Conservation (phyloP, 2,329 filamentous ascomycete genomes). For the Verticillium alfalfae region DNA sequence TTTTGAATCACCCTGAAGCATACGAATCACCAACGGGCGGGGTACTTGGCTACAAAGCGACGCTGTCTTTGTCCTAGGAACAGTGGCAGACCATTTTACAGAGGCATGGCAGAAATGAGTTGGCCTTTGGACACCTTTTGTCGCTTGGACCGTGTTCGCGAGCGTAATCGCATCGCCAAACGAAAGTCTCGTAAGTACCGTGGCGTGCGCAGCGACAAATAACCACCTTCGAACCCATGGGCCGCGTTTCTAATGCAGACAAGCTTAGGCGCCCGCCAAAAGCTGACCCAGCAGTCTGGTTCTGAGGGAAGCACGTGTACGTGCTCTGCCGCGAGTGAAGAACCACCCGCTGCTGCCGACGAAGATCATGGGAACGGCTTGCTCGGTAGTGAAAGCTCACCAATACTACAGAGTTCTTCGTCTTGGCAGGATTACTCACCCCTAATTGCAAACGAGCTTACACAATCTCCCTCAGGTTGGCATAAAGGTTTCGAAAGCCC, state of each 20-base stretch:
- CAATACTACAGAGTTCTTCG: too few relatives aligned
- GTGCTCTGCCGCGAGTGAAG: not conserved
- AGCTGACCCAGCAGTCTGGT: not conserved
- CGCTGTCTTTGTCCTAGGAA: not conserved
- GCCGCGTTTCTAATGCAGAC: not conserved
- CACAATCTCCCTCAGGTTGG: too few relatives aligned
- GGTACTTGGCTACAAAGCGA: too few relatives aligned
- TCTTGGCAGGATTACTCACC: too few relatives aligned
- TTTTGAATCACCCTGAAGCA: too few relatives aligned
- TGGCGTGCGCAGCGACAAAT: not conserved
- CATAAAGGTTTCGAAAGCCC: too few relatives aligned
- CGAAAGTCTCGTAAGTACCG: not conserved
- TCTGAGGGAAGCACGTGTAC: not conserved
- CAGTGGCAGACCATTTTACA: not conserved
- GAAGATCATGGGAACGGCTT: not conserved
- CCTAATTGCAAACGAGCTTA: too few relatives aligned
- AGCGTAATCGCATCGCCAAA: not conserved
- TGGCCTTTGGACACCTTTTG: not conserved
- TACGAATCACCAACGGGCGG: too few relatives aligned
- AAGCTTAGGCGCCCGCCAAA: not conserved
- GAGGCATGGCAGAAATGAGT: not conserved
- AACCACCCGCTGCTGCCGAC: too few relatives aligned
- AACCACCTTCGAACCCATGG: not conserved
- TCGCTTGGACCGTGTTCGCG: not conserved
- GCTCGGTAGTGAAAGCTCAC: not conserved